Evolutionary conservation across 306 rosid genomes (phyloP), one percentile per base, ranked within the genome.

Genomic region (Hippophae gyantsensis): DNA sequence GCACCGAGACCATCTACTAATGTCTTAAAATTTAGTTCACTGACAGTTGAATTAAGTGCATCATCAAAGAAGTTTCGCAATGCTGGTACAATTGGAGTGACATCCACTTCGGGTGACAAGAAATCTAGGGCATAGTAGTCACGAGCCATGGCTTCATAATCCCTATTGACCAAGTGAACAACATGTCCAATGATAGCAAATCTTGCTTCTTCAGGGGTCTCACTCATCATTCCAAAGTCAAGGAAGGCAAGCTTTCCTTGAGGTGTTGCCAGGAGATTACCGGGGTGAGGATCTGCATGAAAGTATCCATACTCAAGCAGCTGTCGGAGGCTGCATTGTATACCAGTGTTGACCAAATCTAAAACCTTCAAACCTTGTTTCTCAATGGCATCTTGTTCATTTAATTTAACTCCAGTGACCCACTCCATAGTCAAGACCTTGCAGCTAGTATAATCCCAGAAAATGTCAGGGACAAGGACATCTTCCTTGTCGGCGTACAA

Each of bases 231-330:
- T 71, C 95, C 98, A 60, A 90, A 90, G 76, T 90, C 98, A 69
- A 90, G 82, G 76, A 90, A 90, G 18, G 98, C 98, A 67, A 90
- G 98, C 47, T 85, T 90, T 48, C 98, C 98, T 48, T 90, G 92
- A 2, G 98, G 89, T 11, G 98, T 90, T 32, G 96, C 98, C 78
- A 90, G 78, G 55, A 90, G 98, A 78, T 90, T 90, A 74, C 97
- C 98, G 58, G 98, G 98, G 81, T 90, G 98, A 78, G 98, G 98
- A 81, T 90, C 98, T 23, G 98, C 98, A 69, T 90, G 98, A 74
- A 90, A 90, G 76, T 83, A 90, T 48, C 98, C 98, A 25, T 90
- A 83, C 80, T 90, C 96, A 48, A 90, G 96, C 46, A 90, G 76
- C 68, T 87, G 98, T 65, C 96, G 81, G 40, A 90, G 96, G 76